Conservation (phyloP, 768 basidiomycete genomes). For the Tulasnella sp. region DNA sequence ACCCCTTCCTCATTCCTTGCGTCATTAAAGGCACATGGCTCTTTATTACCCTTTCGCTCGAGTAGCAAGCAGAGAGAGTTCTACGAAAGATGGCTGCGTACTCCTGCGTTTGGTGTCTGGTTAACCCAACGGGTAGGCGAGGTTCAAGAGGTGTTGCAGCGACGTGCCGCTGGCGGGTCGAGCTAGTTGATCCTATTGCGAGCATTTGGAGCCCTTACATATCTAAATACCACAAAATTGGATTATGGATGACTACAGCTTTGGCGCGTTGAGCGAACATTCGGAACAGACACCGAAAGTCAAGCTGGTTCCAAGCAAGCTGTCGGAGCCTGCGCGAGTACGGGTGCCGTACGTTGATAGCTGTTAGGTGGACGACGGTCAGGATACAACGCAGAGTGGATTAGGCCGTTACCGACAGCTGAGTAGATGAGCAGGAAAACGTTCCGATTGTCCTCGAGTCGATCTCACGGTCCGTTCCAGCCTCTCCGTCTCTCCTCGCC, state of each 20-base stretch:
- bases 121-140: slow-evolving; percentile 31
- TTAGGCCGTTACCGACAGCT: background rate
- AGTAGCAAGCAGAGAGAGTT: slow-evolving; percentile 58
- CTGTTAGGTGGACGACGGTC: too few relatives aligned
- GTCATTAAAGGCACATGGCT: slow-evolving; percentile 62
- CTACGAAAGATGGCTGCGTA: slow-evolving; percentile 68
- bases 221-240: background rate
- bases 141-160: slow-evolving; percentile 10
- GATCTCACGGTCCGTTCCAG: background rate
- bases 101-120: slow-evolving; percentile 73
- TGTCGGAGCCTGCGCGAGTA: too few relatives aligned
- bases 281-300: background rate
- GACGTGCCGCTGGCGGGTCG: background rate
- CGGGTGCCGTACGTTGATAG: too few relatives aligned
- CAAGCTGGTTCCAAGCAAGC: background rate
- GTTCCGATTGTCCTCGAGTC: background rate
- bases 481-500: background rate
- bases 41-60: slow-evolving; percentile 67
- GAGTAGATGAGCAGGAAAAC: background rate
- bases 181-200: background rate
- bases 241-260: background rate
- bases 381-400: background rate
- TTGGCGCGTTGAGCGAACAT: background rate
- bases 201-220: background rate
- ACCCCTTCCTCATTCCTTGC: slow-evolving; percentile 59